Conservation (phyloP, 2,329 filamentous ascomycete genomes). For the Tolypocladium pustulatum region DNA sequence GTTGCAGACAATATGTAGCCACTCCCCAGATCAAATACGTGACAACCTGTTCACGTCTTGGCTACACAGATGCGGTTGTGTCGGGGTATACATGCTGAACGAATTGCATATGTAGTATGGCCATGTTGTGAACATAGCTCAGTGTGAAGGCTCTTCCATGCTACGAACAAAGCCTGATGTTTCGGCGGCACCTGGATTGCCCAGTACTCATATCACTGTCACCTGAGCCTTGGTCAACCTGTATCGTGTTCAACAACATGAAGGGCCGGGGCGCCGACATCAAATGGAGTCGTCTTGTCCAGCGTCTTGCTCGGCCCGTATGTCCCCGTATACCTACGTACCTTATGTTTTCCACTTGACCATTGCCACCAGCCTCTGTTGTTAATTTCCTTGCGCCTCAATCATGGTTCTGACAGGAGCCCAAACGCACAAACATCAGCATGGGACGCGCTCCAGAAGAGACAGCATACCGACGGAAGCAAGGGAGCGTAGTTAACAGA, state of each 20-base stretch:
- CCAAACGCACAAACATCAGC: no score
- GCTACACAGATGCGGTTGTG: not conserved
- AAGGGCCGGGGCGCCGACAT: not conserved
- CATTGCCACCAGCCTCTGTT: no score
- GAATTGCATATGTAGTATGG: not conserved
- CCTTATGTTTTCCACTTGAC: no score
- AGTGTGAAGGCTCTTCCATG: not conserved
- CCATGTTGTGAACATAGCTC: not conserved
- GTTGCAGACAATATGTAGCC: not conserved
- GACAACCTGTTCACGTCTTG: not conserved
- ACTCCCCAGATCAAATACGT: not conserved
- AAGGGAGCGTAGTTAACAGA: no score
- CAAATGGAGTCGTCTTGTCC: not conserved
- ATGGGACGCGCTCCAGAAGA: no score
- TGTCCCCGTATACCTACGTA: no score
- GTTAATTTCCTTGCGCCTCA: no score
- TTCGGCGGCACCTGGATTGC: not conserved
- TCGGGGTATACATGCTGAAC: not conserved
- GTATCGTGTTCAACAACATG: not conserved
- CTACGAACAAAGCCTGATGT: not conserved
- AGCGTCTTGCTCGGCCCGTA: no score
- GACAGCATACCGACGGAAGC: no score
- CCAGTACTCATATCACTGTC: not conserved
- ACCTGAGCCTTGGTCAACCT: not conserved
- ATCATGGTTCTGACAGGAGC: no score